Evolutionary conservation across 768 basidiomycete genomes (phyloP).

Genomic region (Pholiota conissans): DNA sequence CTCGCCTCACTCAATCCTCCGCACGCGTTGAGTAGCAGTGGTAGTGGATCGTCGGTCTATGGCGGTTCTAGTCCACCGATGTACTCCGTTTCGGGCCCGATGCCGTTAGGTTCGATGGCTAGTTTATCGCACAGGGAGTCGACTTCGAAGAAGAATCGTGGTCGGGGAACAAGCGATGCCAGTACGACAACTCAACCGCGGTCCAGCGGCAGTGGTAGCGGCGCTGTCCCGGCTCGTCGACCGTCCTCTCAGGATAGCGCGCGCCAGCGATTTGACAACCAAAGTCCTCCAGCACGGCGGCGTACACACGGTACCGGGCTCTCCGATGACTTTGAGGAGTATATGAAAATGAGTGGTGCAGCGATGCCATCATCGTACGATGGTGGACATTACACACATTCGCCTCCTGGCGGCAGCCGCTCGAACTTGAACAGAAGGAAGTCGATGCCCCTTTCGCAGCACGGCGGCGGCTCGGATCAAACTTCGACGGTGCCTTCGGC

Average conservation of each 20-base stretch:
- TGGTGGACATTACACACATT: conserved; percentile 8
- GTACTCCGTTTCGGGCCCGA: conserved; percentile 20
- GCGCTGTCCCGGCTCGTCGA: neutral
- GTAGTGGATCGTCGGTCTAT: neutral
- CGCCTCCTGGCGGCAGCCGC: neutral
- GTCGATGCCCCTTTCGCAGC: conserved; percentile 45
- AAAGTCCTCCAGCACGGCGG: conserved; percentile 3
- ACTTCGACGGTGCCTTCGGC: neutral
- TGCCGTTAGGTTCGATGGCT: conserved; percentile 17
- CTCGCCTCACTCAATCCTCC: conserved; percentile 5
- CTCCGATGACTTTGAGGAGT: conserved; percentile 24
- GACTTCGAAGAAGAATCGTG: neutral
- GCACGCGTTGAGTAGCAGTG: neutral
- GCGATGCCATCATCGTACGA: conserved; percentile 16
- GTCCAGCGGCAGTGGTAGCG: conserved; percentile 1
- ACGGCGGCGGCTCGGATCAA: neutral
- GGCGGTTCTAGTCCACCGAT: neutral
- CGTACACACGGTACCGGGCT: conserved; percentile 16
- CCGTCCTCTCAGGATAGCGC: conserved; percentile 17
- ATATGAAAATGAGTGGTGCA: conserved; percentile 14
- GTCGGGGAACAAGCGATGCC: conserved; percentile 12
- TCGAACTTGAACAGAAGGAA: conserved; percentile 29
- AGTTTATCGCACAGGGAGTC: conserved; percentile 3
- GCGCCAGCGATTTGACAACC: conserved; percentile 2
- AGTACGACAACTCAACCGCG: conserved; percentile 1